Evolutionary conservation across 768 basidiomycete genomes (phyloP).

Genomic region (Boletus reticulatus): DNA sequence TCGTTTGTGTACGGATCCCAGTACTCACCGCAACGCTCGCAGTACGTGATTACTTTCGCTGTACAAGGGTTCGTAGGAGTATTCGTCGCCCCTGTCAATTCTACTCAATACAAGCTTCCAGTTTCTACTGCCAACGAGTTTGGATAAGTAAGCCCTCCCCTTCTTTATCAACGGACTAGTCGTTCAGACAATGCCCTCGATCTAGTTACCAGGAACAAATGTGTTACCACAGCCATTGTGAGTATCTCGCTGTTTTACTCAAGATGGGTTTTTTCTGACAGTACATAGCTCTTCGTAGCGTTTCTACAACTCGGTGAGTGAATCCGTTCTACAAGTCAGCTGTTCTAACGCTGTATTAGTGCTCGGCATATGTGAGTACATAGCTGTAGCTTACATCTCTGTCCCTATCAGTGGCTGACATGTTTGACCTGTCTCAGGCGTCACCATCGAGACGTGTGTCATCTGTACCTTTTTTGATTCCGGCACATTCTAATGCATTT

Average conservation of each 20-base stretch:
- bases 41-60: slow-evolving; percentile 5
- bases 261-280: not conserved
- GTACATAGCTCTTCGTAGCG: not conserved
- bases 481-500: not conserved
- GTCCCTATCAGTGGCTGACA: not conserved
- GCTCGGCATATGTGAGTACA: slow-evolving; percentile 7
- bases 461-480: not conserved
- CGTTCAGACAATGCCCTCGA: not conserved
- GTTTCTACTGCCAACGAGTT: slow-evolving; percentile 17
- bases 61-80: slow-evolving; percentile 10
- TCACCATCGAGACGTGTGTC: slow-evolving; percentile 1
- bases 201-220: slow-evolving; percentile 1
- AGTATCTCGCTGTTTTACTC: not conserved
- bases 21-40: not conserved
- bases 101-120: not conserved
- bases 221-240: not conserved
- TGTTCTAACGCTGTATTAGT: not conserved
- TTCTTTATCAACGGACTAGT: not conserved
- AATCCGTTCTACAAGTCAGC: no score
- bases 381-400: not conserved
- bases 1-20: not conserved
- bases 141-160: slow-evolving; percentile 14
- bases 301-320: slow-evolving; percentile 4
- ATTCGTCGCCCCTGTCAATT: not conserved
- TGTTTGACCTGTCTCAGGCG: not conserved